phyloP scores from a whole-genome alignment of 176 grass and related monocot genomes.

The Chrysopogon serrulatus region DNA sequence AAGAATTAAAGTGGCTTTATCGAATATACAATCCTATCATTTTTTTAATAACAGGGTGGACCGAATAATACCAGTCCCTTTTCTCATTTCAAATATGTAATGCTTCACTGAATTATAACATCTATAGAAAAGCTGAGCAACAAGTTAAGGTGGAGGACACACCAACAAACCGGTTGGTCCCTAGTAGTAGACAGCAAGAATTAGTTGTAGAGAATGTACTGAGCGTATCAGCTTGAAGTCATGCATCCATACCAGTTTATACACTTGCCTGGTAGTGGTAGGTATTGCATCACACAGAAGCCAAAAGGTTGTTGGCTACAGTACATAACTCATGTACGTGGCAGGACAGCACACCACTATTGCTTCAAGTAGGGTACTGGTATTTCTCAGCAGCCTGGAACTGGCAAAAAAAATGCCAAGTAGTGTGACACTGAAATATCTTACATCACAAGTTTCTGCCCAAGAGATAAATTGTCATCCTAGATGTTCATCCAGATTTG shows the following conservation, averaged over 20 bases:
- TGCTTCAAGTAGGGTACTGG: neutral
- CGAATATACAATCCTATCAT: neutral
- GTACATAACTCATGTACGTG: neutral
- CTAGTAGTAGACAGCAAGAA: constrained; percentile 36
- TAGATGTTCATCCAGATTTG: neutral
- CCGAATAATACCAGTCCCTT: neutral
- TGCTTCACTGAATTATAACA: constrained; percentile 13
- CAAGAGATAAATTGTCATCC: neutral
- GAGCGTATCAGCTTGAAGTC: constrained; percentile 32
- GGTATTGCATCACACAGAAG: constrained; percentile 25
- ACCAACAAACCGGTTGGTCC: constrained; percentile 42
- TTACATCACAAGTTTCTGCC: neutral
- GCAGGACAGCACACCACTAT: neutral
- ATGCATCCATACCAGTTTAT: constrained; percentile 19
- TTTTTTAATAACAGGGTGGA: neutral
- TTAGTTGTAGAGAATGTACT: constrained; percentile 32
- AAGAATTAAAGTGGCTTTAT: constrained; percentile 7
- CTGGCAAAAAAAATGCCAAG: neutral
- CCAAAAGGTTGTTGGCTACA: constrained; percentile 15
- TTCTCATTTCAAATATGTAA: neutral
- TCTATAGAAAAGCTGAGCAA: constrained; percentile 27
- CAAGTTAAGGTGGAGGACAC: constrained; percentile 10
- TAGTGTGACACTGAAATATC: neutral
- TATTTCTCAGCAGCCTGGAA: neutral
- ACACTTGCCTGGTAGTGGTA: constrained; percentile 26